Evolutionary conservation across 176 grass and related monocot genomes (phyloP).

Genomic region (Thinopyrum elongatum): DNA sequence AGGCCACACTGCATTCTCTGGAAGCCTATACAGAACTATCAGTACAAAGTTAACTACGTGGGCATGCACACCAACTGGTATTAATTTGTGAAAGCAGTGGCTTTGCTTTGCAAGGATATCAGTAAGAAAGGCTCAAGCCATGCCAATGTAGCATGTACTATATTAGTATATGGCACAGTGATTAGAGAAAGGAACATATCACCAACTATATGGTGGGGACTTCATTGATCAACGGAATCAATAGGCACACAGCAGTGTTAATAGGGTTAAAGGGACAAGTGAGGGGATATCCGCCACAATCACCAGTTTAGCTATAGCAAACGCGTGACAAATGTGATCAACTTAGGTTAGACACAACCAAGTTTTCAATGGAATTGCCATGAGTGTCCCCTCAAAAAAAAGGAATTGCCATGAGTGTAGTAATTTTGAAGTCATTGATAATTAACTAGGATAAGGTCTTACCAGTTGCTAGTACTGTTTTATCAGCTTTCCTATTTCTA

Average conservation of each 20-base stretch:
- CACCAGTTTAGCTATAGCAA: not conserved
- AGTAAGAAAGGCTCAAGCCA: not conserved
- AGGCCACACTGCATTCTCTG: not conserved
- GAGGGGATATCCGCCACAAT: not conserved
- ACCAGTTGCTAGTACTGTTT: not conserved
- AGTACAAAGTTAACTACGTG: not conserved
- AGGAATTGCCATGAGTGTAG: not conserved
- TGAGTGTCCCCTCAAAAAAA: too few relatives aligned
- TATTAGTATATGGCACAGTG: not conserved
- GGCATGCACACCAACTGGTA: not conserved
- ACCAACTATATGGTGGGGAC: conserved; percentile 25
- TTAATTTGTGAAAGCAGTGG: not conserved
- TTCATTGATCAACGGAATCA: conserved; percentile 23
- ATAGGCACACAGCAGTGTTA: not conserved
- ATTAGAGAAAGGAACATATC: conserved; percentile 22
- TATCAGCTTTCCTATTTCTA: not conserved
- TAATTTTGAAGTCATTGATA: not conserved
- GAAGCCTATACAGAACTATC: not conserved
- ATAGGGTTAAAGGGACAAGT: not conserved
- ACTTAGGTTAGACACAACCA: not conserved
- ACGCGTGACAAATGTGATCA: not conserved
- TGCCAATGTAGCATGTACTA: conserved; percentile 2
- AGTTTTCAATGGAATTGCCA: not conserved
- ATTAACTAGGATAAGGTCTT: not conserved
- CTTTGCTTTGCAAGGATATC: conserved; percentile 5